phyloP scores from a whole-genome alignment of 768 basidiomycete genomes.

The Mycena alexandri region DNA sequence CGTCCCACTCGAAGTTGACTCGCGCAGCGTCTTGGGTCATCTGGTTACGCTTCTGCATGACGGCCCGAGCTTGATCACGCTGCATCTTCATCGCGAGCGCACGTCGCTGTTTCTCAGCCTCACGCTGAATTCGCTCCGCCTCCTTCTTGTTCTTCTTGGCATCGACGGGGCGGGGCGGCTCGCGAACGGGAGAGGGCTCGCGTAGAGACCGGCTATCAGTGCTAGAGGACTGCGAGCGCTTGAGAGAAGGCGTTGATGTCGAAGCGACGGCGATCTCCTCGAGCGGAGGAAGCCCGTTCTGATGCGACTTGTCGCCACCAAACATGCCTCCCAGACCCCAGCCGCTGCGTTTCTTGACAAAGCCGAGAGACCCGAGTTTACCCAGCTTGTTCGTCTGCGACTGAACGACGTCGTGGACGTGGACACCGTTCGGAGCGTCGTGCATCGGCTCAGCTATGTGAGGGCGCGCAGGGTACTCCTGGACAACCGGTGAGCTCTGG shows the following conservation, averaged over 20 bases:
- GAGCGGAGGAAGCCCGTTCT: slow-evolving; percentile 73
- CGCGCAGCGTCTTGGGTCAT: slow-evolving; percentile 71
- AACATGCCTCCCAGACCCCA: slow-evolving; percentile 77
- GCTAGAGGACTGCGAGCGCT: slow-evolving; percentile 83
- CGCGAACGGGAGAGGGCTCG: slow-evolving; percentile 63
- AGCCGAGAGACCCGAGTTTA: slow-evolving; percentile 69
- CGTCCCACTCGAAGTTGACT: slow-evolving; percentile 72
- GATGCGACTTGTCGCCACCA: slow-evolving; percentile 78
- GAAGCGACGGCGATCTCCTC: slow-evolving; percentile 75
- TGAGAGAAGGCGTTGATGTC: slow-evolving; percentile 73
- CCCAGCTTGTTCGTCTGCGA: slow-evolving; percentile 65
- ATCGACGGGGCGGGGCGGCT: slow-evolving; percentile 60
- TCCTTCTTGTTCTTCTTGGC: slow-evolving; percentile 87
- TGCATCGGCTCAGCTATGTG: slow-evolving; percentile 54
- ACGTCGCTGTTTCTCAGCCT: slow-evolving; percentile 89
- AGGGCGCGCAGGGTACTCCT: slow-evolving; percentile 63
- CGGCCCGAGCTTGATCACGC: slow-evolving; percentile 90
- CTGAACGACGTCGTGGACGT: slow-evolving; percentile 50
- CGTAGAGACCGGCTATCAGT: slow-evolving; percentile 77
- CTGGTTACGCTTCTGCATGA: slow-evolving; percentile 90
- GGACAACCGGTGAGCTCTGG: slow-evolving; percentile 64
- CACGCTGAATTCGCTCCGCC: slow-evolving; percentile 79
- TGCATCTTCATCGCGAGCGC: slow-evolving; percentile 79
- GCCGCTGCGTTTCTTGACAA: slow-evolving; percentile 77
- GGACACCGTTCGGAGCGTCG: slow-evolving; percentile 48